Base-by-base conservation (phyloP, 2,329 filamentous ascomycete species). In the Exophiala calicioides region DNA sequence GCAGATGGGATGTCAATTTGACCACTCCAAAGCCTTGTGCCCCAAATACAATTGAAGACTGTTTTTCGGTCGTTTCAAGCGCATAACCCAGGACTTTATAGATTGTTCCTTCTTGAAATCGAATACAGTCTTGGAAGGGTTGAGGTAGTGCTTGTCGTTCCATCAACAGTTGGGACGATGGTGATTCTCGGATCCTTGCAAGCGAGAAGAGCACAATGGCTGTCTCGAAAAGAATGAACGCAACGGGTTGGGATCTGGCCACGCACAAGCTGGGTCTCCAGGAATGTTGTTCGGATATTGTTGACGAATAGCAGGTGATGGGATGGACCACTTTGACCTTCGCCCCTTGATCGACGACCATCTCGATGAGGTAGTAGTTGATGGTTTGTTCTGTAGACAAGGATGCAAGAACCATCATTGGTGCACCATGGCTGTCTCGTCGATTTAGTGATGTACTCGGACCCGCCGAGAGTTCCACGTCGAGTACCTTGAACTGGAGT, bases 71-170 rank as follows among this genome's bases (percentile, higher is more conserved):
- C 23, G 70, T 65, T 56, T 83, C 80, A 16, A 70, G 59, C 21
- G 68, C 72, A 47, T 67, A 68, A 6, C 76, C 78, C 35, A 77
- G 64, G 19, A 82, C 66, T 35, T 71, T 66, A 33, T 78, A 70
- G 24, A 70, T 67, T 21, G 69, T 67, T 44, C 73, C 73, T 18
- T 71, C 62, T 29, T 85, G 81, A 47, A 98, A 84, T 59, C 90
- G 86, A 26, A 98, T 76, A 1, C 87, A 82, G 65, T 98, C 93
- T 64, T 97, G 90, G 58, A 90, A 96, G 0, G 82, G 78, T 13
- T 83, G 70, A 1, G 81, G 79, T 16, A 83, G 63, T 9, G 79
- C 72, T 58, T 84, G 78, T 27, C 77, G 84, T 44, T 87, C 84
- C 44, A 79, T 72, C 53, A 86, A 78, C 3, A 94, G 74, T 62